Conservation (phyloP, 2,329 filamentous ascomycete species). For the Pestalotiopsis sp. region DNA sequence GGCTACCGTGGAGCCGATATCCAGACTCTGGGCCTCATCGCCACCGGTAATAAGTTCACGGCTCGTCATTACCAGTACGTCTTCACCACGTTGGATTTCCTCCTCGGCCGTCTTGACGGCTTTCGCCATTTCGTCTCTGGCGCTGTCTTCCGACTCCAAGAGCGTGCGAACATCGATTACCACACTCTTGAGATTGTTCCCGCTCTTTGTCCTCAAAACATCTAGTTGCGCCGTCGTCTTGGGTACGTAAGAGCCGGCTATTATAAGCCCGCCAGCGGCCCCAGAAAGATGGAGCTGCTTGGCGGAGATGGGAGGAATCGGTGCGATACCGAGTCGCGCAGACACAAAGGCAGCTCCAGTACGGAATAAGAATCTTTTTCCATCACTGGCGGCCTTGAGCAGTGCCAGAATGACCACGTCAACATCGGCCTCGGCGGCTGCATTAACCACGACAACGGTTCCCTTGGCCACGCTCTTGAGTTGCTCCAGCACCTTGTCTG, state of each 20-base stretch:
- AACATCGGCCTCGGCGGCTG: slow-evolving; percentile 55
- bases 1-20: slow-evolving; percentile 56
- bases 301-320: slow-evolving; percentile 51
- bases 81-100: slow-evolving; percentile 44
- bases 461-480: slow-evolving; percentile 37
- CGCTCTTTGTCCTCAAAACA: slow-evolving; percentile 38
- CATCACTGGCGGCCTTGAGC: slow-evolving; percentile 33
- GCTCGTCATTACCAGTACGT: slow-evolving; percentile 62
- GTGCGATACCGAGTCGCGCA: slow-evolving; percentile 52
- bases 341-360: slow-evolving; percentile 45
- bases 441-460: slow-evolving; percentile 52
- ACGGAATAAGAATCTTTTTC: slow-evolving; percentile 38
- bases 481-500: slow-evolving; percentile 40
- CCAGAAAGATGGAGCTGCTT: slow-evolving; percentile 39
- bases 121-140: slow-evolving; percentile 31
- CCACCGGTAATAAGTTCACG: slow-evolving; percentile 50
- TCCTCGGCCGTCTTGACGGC: slow-evolving; percentile 36
- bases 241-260: slow-evolving; percentile 60
- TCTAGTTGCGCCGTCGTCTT: slow-evolving; percentile 60
- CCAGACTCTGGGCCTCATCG: slow-evolving; percentile 51
- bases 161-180: slow-evolving; percentile 50
- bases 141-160: slow-evolving; percentile 36
- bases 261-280: slow-evolving; percentile 49
- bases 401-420: slow-evolving; percentile 55
- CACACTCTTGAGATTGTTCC: slow-evolving; percentile 43